Base-by-base conservation (phyloP, 495 filamentous ascomycete species). In the Cladorrhinum samala region DNA sequence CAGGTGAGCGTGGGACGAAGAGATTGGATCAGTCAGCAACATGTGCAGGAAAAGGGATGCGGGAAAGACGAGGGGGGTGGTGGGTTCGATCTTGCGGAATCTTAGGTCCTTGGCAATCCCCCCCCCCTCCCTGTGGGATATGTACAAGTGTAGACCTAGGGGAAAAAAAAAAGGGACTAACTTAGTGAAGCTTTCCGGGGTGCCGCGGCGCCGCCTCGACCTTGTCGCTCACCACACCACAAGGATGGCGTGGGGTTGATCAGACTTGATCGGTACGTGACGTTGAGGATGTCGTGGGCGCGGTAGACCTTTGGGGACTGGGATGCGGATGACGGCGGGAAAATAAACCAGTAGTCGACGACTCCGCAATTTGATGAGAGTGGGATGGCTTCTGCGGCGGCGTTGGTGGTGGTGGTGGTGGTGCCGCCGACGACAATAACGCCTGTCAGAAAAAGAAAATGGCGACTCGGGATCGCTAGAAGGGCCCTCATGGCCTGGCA, bases 281-380 rank as follows among this genome's bases (percentile, higher is more conserved):
- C 49, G 57, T 55, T 59, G 56, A 67, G 38, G 46, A 57, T 56
- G 44, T 68, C 61, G 59, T 54, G 57, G 23, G 49, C 41, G 44
- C 41, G 50, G 47, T 44, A 48, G 46, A 65, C 16, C 36, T 19
- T 51, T 36, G 23, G 45, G 21, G n/a, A 47, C 25, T 8, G 24
- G 17, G n/a, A 47, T 21, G 17, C 24, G 18, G 17, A 21, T 20
- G 17, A 13, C 1, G 59, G 55, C 21, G 65, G 56, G 44, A 44
- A 59, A 11, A 46, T 17, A 36, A 65, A 56, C n/a, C n/a, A n/a
- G n/a, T n/a, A n/a, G n/a, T n/a, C n/a, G n/a, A n/a, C n/a, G n/a
- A n/a, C n/a, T n/a, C n/a, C n/a, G n/a, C n/a, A n/a, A n/a, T n/a
- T n/a, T n/a, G n/a, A n/a, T n/a, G n/a, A n/a, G n/a, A n/a, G n/a